phyloP scores from a whole-genome alignment of 768 basidiomycete genomes.

The Paxillus involutus region DNA sequence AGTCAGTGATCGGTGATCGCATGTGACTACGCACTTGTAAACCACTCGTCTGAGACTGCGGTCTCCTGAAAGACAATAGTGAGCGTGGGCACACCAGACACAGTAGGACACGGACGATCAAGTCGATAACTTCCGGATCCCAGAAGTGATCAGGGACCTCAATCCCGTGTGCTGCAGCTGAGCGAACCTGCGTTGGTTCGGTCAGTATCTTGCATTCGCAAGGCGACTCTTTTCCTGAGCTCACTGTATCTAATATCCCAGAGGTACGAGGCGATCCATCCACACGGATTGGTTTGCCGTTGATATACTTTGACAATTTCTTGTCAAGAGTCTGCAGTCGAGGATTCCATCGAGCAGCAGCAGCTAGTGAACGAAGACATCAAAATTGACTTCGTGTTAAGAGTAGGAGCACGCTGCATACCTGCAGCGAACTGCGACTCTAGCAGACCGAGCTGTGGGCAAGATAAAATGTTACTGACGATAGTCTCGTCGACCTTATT shows the following conservation, averaged over 20 bases:
- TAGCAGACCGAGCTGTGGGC: slow-evolving; percentile 64
- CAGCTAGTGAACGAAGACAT: slow-evolving; percentile 41
- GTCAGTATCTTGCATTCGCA: neutral
- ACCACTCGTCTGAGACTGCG: slow-evolving; percentile 80
- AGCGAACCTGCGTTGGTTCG: slow-evolving; percentile 48
- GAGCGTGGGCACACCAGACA: neutral
- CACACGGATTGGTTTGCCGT: slow-evolving; percentile 66
- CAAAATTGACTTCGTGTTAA: neutral
- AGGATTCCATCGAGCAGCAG: slow-evolving; percentile 62
- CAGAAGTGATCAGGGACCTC: slow-evolving; percentile 70
- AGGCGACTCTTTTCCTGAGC: neutral
- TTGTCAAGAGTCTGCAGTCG: slow-evolving; percentile 60
- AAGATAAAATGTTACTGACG: slow-evolving; percentile 65
- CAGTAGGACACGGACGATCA: slow-evolving; percentile 46
- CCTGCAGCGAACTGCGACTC: slow-evolving; percentile 65
- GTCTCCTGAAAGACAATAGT: slow-evolving; percentile 46
- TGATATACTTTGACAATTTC: slow-evolving; percentile 66
- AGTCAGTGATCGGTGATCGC: neutral
- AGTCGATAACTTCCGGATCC: slow-evolving; percentile 56
- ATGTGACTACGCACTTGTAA: slow-evolving; percentile 44
- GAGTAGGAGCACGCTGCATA: slow-evolving; percentile 20
- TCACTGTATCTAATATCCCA: slow-evolving; percentile 72
- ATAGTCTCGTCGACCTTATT: slow-evolving; percentile 73
- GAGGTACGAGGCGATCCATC: slow-evolving; percentile 76
- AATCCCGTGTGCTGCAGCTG: slow-evolving; percentile 70